phyloP scores from a whole-genome alignment of 176 grass and related monocot genomes.

The Oryza australiensis region DNA sequence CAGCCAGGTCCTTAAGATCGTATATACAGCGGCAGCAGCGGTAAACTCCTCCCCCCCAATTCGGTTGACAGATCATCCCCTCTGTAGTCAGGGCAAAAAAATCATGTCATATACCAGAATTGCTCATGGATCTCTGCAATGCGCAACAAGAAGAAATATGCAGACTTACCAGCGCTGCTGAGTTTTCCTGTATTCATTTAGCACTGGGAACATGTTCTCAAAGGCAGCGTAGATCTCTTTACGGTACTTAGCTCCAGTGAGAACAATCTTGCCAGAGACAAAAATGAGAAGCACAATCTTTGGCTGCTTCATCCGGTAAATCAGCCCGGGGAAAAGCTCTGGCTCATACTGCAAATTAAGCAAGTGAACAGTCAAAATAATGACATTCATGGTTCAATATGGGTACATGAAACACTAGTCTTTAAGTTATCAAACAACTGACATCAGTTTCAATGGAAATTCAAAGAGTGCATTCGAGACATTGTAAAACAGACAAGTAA shows the following conservation, averaged over 20 bases:
- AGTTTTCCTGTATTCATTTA: constrained; percentile 57
- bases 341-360: constrained; percentile 57
- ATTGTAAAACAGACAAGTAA: constrained; percentile 14
- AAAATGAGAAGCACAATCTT: constrained; percentile 74
- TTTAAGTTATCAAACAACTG: not conserved
- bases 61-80: not conserved
- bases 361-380: not conserved
- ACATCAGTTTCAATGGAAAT: too few relatives aligned
- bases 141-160: not conserved
- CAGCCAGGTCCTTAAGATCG: constrained; percentile 1
- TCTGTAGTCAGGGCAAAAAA: constrained; percentile 27
- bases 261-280: constrained; percentile 70
- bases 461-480: not conserved
- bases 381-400: not conserved
- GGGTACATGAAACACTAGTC: not conserved
- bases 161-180: constrained; percentile 47
- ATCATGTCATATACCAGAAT: constrained; percentile 1
- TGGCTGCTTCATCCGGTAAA: constrained; percentile 69
- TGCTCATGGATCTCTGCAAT: not conserved
- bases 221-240: constrained; percentile 57
- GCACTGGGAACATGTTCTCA: constrained; percentile 75
- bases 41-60: too few relatives aligned
- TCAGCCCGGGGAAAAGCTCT: constrained; percentile 72
- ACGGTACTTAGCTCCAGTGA: constrained; percentile 64
- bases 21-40: constrained; percentile 26